Conservation (phyloP, 352 stramenopile genomes). For the Phytophthora sp. region DNA sequence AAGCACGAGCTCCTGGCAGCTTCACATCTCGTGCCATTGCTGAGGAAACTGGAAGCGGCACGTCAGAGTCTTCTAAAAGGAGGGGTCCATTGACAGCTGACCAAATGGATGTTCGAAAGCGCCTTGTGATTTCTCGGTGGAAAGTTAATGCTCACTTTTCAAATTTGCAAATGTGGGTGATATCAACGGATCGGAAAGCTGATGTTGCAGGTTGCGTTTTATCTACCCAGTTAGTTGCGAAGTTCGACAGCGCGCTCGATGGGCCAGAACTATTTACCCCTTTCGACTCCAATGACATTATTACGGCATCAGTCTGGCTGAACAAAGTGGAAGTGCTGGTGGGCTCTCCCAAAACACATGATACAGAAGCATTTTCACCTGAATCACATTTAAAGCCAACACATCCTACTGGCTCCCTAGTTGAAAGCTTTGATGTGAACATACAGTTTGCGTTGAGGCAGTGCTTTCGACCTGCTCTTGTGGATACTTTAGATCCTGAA, state of each 20-base stretch:
- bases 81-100: not conserved
- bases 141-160: constrained; percentile 51
- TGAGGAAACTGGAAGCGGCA: constrained; percentile 27
- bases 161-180: constrained; percentile 68
- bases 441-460: constrained; percentile 27
- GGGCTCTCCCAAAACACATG: constrained; percentile 19
- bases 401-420: constrained; percentile 46
- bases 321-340: constrained; percentile 49
- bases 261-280: constrained; percentile 1
- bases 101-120: constrained; percentile 10
- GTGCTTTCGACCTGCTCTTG: constrained; percentile 28
- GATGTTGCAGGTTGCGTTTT: constrained; percentile 65
- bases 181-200: constrained; percentile 65
- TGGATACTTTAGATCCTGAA: constrained; percentile 19
- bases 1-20: constrained; percentile 25
- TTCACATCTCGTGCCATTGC: constrained; percentile 35
- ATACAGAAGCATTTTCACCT: not conserved
- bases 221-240: constrained; percentile 37
- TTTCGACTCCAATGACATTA: constrained; percentile 21
- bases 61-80: constrained; percentile 10
- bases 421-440: constrained; percentile 57
- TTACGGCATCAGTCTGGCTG: constrained; percentile 35
- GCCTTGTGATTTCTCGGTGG: constrained; percentile 31
- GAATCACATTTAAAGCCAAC: constrained; percentile 20
- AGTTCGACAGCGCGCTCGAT: constrained; percentile 30